These are phyloP conservation scores for Penicillium corylophilum DNA, from an alignment of 2,329 filamentous ascomycete species.

Conservation along the genomic window DNA sequence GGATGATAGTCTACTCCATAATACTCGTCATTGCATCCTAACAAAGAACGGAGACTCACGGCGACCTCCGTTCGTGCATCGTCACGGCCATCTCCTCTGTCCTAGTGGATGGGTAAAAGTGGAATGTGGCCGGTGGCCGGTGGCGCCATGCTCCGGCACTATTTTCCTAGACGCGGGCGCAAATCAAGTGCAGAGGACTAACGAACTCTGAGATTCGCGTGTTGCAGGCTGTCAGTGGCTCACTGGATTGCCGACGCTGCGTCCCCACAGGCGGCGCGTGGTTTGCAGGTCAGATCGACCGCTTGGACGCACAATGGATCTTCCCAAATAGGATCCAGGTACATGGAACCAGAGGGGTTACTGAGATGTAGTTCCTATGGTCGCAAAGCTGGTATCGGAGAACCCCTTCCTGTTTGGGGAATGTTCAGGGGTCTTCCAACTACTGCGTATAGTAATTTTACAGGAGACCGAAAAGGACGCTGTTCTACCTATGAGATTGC, in stretches of 20 bases:
- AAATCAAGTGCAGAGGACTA: neutral
- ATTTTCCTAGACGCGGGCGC: neutral
- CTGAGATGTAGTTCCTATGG: neutral
- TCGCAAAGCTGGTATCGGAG: neutral
- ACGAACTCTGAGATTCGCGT: neutral
- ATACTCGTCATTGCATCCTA: neutral
- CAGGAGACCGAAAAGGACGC: too few relatives aligned
- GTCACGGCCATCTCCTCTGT: neutral
- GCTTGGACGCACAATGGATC: neutral
- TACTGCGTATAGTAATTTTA: neutral
- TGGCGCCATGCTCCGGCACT: neutral
- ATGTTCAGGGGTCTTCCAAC: neutral
- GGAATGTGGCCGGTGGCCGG: neutral
- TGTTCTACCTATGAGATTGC: constrained; percentile 6
- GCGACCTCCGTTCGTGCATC: neutral
- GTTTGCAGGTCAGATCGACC: neutral
- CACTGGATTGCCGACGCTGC: neutral
- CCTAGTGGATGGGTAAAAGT: neutral
- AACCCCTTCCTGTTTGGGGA: neutral
- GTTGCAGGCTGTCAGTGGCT: neutral
- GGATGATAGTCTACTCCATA: too few relatives aligned
- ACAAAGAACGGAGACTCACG: neutral
- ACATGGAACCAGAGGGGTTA: neutral
- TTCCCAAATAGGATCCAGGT: too few relatives aligned
- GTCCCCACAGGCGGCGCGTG: neutral